phyloP scores from a whole-genome alignment of 495 filamentous ascomycete genomes.

The Lophiotrema nucula region DNA sequence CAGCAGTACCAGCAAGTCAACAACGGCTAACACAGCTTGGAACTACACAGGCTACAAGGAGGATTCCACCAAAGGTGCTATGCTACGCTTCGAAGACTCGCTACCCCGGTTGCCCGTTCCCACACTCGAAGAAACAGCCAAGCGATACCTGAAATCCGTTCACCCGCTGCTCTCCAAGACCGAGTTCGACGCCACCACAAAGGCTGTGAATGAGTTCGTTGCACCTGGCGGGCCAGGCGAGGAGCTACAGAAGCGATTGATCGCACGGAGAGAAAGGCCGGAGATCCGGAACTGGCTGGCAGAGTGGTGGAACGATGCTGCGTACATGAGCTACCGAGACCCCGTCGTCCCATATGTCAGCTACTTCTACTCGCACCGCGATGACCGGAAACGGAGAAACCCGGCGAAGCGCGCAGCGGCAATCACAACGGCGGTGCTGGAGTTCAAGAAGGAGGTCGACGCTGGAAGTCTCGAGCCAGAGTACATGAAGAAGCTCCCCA shows the following conservation, averaged over 20 bases:
- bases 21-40: conserved; percentile 14
- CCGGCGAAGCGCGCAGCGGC: conserved; percentile 92
- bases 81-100: conserved; percentile 96
- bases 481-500: conserved; percentile 93
- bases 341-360: conserved; percentile 97
- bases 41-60: conserved; percentile 74
- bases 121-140: conserved; percentile 86
- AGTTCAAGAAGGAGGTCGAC: conserved; percentile 94
- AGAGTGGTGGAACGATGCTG: conserved; percentile 96
- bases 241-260: conserved; percentile 81
- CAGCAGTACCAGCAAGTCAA: not conserved
- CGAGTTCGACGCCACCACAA: conserved; percentile 75
- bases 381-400: conserved; percentile 83
- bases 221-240: conserved; percentile 78
- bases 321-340: conserved; percentile 90
- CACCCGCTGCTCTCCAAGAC: conserved; percentile 70
- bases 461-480: conserved; percentile 83
- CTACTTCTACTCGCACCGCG: conserved; percentile 98
- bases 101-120: conserved; percentile 89
- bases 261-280: conserved; percentile 78
- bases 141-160: conserved; percentile 89
- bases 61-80: conserved; percentile 83
- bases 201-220: conserved; percentile 80
- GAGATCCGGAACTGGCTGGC: conserved; percentile 88
- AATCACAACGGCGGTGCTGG: conserved; percentile 76